A percentile compares a stretch with the other conserved stretches of the same genome.
Conservation (phyloP, 1,284 basidiomycete genomes). For the Marasmius sp. region DNA sequence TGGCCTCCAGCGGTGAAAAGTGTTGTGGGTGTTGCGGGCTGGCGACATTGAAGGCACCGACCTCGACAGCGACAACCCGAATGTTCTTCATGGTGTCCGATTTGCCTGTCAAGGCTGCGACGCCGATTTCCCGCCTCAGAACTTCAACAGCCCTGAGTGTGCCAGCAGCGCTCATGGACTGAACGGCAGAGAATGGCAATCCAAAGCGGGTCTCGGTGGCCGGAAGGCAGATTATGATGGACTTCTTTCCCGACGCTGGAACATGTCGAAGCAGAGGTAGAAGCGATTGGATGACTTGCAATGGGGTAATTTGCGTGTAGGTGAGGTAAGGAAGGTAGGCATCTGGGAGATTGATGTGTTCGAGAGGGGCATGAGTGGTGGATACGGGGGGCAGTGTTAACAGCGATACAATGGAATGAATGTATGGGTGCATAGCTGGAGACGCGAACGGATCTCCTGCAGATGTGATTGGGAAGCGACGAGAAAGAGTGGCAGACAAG, state of each 20-base stretch:
- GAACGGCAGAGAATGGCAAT: conserved; percentile 64
- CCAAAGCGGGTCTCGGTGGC: conserved; percentile 69
- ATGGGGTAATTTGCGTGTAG: conserved; percentile 70
- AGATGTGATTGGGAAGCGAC: conserved; percentile 74
- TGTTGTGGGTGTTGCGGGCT: conserved; percentile 22
- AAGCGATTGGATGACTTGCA: conserved; percentile 73
- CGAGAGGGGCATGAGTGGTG: conserved; percentile 56
- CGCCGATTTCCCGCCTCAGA: conserved; percentile 66
- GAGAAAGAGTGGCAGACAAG: conserved; percentile 73
- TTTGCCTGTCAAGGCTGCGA: conserved; percentile 50
- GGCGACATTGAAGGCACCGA: conserved; percentile 56
- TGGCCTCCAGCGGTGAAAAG: conserved; percentile 44
- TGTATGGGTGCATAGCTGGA: conserved; percentile 59
- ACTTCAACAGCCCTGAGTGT: conserved; percentile 70
- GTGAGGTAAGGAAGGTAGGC: conserved; percentile 69
- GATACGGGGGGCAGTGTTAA: conserved; percentile 52
- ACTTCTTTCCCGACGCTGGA: conserved; percentile 54
- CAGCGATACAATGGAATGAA: conserved; percentile 72
- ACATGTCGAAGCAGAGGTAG: conserved; percentile 70
- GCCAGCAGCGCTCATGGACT: conserved; percentile 71
- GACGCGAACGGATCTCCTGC: conserved; percentile 77
- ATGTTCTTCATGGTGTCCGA: conserved; percentile 59
- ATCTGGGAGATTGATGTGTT: conserved; percentile 63
- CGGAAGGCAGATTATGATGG: conserved; percentile 70
- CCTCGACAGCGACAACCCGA: conserved; percentile 63